Evolutionary conservation across 2,329 filamentous ascomycete species (phyloP).

Genomic region (Leptoxyphium fumago): DNA sequence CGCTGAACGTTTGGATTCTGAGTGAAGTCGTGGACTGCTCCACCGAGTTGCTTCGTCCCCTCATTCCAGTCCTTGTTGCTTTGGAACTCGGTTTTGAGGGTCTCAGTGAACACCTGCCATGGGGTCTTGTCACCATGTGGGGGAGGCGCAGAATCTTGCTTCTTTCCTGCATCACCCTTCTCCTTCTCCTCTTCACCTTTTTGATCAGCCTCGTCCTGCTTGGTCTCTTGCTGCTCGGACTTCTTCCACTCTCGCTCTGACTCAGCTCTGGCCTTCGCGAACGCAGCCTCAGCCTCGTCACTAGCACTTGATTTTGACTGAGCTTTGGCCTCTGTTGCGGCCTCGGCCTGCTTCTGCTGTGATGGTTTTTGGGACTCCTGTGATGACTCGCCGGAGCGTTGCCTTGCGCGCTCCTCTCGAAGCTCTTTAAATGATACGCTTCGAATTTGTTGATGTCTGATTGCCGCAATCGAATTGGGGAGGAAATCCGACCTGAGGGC

Average conservation of each 20-base stretch:
- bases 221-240: conserved; percentile 26
- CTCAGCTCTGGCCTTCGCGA: conserved; percentile 20
- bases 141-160: conserved; percentile 59
- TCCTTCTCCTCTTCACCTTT: conserved; percentile 31
- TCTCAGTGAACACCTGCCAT: conserved; percentile 97
- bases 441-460: conserved; percentile 24
- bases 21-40: conserved; percentile 76
- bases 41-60: conserved; percentile 85
- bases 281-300: conserved; percentile 21
- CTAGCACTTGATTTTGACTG: conserved; percentile 12
- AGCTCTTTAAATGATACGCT: conserved; percentile 27
- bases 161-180: conserved; percentile 37
- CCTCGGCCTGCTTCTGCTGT: conserved; percentile 9
- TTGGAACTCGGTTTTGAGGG: conserved; percentile 86
- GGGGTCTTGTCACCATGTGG: conserved; percentile 96
- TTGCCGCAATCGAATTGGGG: conserved; percentile 23
- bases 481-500: conserved; percentile 30
- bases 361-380: conserved; percentile 25
- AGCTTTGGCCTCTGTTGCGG: conserved; percentile 11
- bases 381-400: conserved; percentile 21
- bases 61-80: conserved; percentile 99
- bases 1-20: conserved; percentile 84
- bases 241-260: conserved; percentile 29
- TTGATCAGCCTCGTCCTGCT: conserved; percentile 19
- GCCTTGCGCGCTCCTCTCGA: conserved; percentile 20